Evolutionary conservation across 2,329 filamentous ascomycete species (phyloP), one percentile per base, ranked within the genome.

Genomic region (Chaetomiaceae sp.): DNA sequence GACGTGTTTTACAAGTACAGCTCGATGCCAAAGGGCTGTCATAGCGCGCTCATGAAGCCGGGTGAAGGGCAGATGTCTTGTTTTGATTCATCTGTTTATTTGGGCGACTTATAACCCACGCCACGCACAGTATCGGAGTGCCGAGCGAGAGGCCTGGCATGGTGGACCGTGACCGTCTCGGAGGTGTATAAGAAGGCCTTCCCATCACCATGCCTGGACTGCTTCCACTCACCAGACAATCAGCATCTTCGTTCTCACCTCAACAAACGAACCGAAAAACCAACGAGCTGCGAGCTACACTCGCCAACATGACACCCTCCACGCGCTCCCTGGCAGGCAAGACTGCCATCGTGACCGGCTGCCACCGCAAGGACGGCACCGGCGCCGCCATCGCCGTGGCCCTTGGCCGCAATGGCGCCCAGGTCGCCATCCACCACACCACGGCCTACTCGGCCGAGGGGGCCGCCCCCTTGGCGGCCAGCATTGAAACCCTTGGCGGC

Each of bases 321-420:
- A 59, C 59, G 1, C 64, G 76, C 17, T 69, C 65, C 4, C 68
- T 76, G 14, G 53, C 61, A 15, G 70, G 68, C 51, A 75, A 76
- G 56, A 61, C 69, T 1, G 74, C 74, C 54, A 71, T 77, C 33
- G 63, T 77, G 8, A 77, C 74, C 1, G 74, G 74, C 23, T 75
- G 73, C 9, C 72, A 72, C 15, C 67, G 68, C 4, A 71, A 74
- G 23, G 74, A 72, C 42, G 72, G 71, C 3, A 74, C 75, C 9
- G 73, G 74, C 5, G 73, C 73, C 3, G 72, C 64, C 15, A 74
- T 73, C 15, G 73, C 70, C n/a, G 48, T 50, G 1, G 66, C 69
- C 0, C 64, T 76, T 0, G 72, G 71, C 15, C 67, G 69, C 4
- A 72, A 72, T 55, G 73, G 73, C 7, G 73, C 73, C 3, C 62